A percentile compares a stretch with the other conserved stretches of the same genome.
Conservation (phyloP, 2,329 filamentous ascomycete species). For the Rhynchosporium secalis region DNA sequence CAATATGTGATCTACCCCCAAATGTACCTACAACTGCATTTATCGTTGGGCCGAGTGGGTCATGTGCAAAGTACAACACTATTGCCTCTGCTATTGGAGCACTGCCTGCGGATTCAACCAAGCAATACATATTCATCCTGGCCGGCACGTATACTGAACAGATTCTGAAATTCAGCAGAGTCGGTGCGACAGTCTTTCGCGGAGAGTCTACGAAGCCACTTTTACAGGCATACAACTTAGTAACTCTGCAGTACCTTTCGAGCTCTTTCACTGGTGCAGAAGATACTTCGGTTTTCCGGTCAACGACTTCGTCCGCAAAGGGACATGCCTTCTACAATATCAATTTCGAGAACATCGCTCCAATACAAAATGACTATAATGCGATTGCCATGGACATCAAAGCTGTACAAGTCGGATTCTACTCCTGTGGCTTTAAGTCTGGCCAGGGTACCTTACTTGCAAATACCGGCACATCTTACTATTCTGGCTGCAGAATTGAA, state of each 20-base stretch:
- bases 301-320: constrained; percentile 12
- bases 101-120: constrained; percentile 32
- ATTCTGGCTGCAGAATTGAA: constrained; percentile 16
- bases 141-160: constrained; percentile 17
- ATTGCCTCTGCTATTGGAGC: constrained; percentile 45
- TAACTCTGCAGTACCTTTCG: constrained; percentile 9
- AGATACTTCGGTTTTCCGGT: constrained; percentile 11
- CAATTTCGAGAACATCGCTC: constrained; percentile 17
- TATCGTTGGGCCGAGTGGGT: constrained; percentile 42
- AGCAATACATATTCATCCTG: constrained; percentile 14
- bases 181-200: constrained; percentile 15
- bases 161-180: constrained; percentile 12
- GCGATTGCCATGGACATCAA: constrained; percentile 19
- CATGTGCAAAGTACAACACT: constrained; percentile 42
- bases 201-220: constrained; percentile 13
- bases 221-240: constrained; percentile 12
- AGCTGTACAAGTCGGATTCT: constrained; percentile 16
- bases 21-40: constrained; percentile 16
- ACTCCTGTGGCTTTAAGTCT: constrained; percentile 17
- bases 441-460: constrained; percentile 15
- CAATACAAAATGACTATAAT: constrained; percentile 8
- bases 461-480: constrained; percentile 13
- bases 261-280: constrained; percentile 13
- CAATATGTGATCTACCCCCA: constrained; percentile 13
- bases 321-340: constrained; percentile 17